phyloP scores from a whole-genome alignment of 2,329 filamentous ascomycete genomes.

The Ophiostoma piceae region DNA sequence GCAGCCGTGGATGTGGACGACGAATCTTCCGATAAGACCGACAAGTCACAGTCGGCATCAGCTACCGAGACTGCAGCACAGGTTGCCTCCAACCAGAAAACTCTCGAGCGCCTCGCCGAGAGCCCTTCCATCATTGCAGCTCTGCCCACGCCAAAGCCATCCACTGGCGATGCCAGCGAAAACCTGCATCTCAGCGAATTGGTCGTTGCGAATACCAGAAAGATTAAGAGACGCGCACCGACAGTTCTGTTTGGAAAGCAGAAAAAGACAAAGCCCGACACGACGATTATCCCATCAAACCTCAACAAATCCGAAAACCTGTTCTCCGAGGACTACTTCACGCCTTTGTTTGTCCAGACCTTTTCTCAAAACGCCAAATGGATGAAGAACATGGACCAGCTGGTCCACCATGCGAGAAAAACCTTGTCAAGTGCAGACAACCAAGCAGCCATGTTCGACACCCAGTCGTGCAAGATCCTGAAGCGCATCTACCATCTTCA shows the following conservation, averaged over 20 bases:
- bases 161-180: conserved; percentile 22
- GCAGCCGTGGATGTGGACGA: conserved; percentile 16
- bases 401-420: conserved; percentile 80
- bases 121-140: conserved; percentile 8
- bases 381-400: conserved; percentile 61
- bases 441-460: conserved; percentile 75
- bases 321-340: conserved; percentile 59
- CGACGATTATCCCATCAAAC: conserved; percentile 33
- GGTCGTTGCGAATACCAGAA: conserved; percentile 12
- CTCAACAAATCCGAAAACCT: conserved; percentile 51
- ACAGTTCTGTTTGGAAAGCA: conserved; percentile 33
- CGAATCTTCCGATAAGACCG: not conserved
- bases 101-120: not conserved
- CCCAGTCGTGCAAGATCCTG: conserved; percentile 80
- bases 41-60: not conserved
- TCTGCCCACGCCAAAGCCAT: conserved; percentile 25
- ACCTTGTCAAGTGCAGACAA: conserved; percentile 82
- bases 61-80: not conserved
- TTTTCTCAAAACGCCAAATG: conserved; percentile 52
- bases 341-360: conserved; percentile 55
- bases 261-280: conserved; percentile 42
- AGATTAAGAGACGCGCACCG: conserved; percentile 25
- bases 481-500: conserved; percentile 86
- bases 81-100: not conserved
- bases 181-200: conserved; percentile 19